phyloP scores from a whole-genome alignment of 2,329 filamentous ascomycete species.

The Fusarium ramigenum region DNA sequence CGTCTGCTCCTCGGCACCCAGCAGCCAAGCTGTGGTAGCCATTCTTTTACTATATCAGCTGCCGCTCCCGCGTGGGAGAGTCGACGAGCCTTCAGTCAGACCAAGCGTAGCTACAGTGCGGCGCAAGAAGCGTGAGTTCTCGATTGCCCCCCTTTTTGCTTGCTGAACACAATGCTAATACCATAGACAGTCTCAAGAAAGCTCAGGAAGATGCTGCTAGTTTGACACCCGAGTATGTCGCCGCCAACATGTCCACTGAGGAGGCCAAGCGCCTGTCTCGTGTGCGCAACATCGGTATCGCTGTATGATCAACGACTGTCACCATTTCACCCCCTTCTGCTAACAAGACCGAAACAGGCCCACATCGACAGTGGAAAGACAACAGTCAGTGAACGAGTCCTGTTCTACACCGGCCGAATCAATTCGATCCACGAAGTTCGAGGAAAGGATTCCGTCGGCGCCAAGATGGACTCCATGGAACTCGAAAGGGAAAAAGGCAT shows the following conservation, averaged over 20 bases:
- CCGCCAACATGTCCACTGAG: slow-evolving; percentile 80
- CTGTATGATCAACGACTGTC: slow-evolving; percentile 62
- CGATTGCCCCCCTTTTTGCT: background rate
- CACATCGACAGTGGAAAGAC: slow-evolving; percentile 99
- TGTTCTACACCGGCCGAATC: slow-evolving; percentile 98
- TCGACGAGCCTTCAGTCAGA: slow-evolving; percentile 49
- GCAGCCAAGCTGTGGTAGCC: slow-evolving; percentile 40
- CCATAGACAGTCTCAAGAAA: slow-evolving; percentile 54
- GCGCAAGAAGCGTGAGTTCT: slow-evolving; percentile 54
- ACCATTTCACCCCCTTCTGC: background rate
- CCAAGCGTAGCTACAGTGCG: slow-evolving; percentile 45
- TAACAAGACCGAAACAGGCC: slow-evolving; percentile 63
- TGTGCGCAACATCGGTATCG: slow-evolving; percentile 98
- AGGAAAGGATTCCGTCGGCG: slow-evolving; percentile 92
- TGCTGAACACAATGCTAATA: slow-evolving; percentile 24
- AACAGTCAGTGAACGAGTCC: slow-evolving; percentile 92
- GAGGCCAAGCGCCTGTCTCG: slow-evolving; percentile 81
- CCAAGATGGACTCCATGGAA: slow-evolving; percentile 99
- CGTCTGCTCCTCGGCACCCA: slow-evolving; percentile 47
- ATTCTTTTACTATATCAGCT: slow-evolving; percentile 42
- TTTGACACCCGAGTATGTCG: slow-evolving; percentile 68
- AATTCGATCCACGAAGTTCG: slow-evolving; percentile 97
- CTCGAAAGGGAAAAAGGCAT: slow-evolving; percentile 98
- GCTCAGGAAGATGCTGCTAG: slow-evolving; percentile 62
- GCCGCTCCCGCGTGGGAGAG: slow-evolving; percentile 36